These are phyloP conservation scores for Tylopilus sp. DNA, from an alignment of 768 basidiomycete genomes.

Conservation along the genomic window DNA sequence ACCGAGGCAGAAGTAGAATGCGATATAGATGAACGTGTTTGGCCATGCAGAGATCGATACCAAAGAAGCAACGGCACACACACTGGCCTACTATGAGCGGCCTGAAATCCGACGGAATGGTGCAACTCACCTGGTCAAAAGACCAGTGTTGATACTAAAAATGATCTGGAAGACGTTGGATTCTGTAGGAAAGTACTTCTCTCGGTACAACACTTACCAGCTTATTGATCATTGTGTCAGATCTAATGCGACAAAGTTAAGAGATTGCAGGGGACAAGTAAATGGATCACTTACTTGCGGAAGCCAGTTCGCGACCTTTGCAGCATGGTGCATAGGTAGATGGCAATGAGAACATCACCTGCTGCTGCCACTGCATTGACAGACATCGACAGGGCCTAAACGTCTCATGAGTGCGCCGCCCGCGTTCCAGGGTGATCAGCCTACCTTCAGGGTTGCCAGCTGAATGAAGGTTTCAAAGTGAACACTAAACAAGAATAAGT, in stretches of 20 bases:
- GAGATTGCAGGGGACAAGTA: not conserved
- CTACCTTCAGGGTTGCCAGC: conserved; percentile 44
- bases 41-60: conserved; percentile 53
- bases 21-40: conserved; percentile 56
- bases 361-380: conserved; percentile 54
- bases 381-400: conserved; percentile 43
- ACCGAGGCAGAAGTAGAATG: conserved; percentile 63
- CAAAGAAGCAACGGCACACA: conserved; percentile 57
- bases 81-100: conserved; percentile 20
- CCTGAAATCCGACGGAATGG: too few species aligned
- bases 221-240: conserved; percentile 55
- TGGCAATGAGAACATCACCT: conserved; percentile 51
- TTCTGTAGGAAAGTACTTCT: not conserved
- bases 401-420: not conserved
- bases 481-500: conserved; percentile 34
- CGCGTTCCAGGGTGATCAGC: not conserved
- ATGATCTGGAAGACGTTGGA: conserved; percentile 35
- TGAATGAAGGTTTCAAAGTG: conserved; percentile 42
- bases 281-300: conserved; percentile 32
- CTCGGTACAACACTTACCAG: conserved; percentile 24
- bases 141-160: conserved; percentile 47
- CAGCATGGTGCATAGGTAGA: conserved; percentile 43
- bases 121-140: conserved; percentile 24
- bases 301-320: conserved; percentile 52
- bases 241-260: conserved; percentile 21